phyloP scores from a whole-genome alignment of 805 yeast genomes.

The Candida boleticola region DNA sequence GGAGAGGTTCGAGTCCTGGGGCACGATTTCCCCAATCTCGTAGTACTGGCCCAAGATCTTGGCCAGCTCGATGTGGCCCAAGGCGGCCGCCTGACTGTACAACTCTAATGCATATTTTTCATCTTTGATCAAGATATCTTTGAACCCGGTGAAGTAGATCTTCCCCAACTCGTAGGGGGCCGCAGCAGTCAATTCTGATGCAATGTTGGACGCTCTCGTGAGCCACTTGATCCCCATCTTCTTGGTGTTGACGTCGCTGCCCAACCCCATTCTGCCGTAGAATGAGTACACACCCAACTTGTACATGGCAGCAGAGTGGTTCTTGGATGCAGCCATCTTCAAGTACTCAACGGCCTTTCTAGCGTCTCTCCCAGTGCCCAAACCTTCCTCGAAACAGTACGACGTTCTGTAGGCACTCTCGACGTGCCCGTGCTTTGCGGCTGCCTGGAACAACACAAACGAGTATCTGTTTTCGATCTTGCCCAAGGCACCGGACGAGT shows the following conservation, averaged over 20 bases:
- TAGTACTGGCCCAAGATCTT: slow-evolving; percentile 78
- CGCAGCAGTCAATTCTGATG: slow-evolving; percentile 81
- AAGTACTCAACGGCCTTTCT: slow-evolving; percentile 80
- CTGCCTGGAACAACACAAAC: slow-evolving; percentile 71
- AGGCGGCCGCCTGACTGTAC: slow-evolving; percentile 82
- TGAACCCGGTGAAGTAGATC: slow-evolving; percentile 78
- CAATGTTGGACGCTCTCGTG: slow-evolving; percentile 78
- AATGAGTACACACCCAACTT: slow-evolving; percentile 86
- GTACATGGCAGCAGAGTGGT: slow-evolving; percentile 97
- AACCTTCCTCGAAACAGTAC: slow-evolving; percentile 87
- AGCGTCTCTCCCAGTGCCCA: slow-evolving; percentile 88
- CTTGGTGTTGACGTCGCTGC: slow-evolving; percentile 64
- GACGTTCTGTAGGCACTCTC: slow-evolving; percentile 92
- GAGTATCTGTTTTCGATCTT: slow-evolving; percentile 78
- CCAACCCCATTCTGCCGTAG: slow-evolving; percentile 79
- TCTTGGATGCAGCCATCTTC: slow-evolving; percentile 83
- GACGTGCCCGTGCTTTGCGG: slow-evolving; percentile 91
- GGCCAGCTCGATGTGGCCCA: slow-evolving; percentile 82
- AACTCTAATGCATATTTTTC: slow-evolving; percentile 79
- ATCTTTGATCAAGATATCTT: slow-evolving; percentile 85
- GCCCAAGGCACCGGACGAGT: slow-evolving; percentile 80
- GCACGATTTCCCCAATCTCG: slow-evolving; percentile 75
- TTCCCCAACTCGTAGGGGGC: slow-evolving; percentile 92
- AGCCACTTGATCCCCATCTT: slow-evolving; percentile 92
- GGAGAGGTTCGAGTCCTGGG: slow-evolving; percentile 77